Percentiles rank a stretch among this genome's conserved stretches.
Conservation (phyloP, 352 stramenopile genomes). For the Phytopythium mirpurense region DNA sequence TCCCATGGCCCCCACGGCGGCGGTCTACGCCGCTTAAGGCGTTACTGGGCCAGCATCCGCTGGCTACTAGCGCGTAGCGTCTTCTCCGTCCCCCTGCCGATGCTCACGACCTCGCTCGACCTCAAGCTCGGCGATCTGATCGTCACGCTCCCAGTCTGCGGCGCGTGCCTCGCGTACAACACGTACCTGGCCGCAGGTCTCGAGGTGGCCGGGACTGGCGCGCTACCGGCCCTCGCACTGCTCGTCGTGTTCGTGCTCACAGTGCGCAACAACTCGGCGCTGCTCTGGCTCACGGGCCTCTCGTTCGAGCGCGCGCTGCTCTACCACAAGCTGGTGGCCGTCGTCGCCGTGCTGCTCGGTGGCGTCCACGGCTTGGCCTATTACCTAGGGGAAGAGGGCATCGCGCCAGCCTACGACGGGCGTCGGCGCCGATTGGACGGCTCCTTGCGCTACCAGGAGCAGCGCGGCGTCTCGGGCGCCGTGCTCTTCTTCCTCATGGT, state of each 20-base stretch:
- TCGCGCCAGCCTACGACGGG: no score
- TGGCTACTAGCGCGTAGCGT: constrained; percentile 25
- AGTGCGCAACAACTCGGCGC: constrained; percentile 44
- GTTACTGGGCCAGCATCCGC: constrained; percentile 25
- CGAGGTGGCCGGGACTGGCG: constrained; percentile 18
- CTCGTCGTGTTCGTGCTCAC: constrained; percentile 33
- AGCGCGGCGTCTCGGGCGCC: constrained; percentile 7
- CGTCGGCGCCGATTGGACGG: neutral
- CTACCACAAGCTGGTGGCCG: constrained; percentile 40
- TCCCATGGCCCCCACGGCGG: no score
- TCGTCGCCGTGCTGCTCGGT: constrained; percentile 27
- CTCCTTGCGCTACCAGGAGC: no score
- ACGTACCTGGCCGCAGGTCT: constrained; percentile 10
- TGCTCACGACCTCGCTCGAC: constrained; percentile 20
- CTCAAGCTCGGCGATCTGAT: constrained; percentile 37
- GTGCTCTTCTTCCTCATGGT: constrained; percentile 23
- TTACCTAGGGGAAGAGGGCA: constrained; percentile 14
- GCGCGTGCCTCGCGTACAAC: constrained; percentile 15
- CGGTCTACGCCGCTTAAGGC: neutral
- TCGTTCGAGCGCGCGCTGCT: constrained; percentile 46
- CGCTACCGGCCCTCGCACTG: constrained; percentile 21
- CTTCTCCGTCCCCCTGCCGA: constrained; percentile 23
- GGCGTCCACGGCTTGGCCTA: constrained; percentile 41
- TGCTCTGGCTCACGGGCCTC: constrained; percentile 34
- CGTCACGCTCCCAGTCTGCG: constrained; percentile 19